Evolutionary conservation across 202 grass and related monocot species (phyloP).

Genomic region (Schoenoplectus tabernaemontani): DNA sequence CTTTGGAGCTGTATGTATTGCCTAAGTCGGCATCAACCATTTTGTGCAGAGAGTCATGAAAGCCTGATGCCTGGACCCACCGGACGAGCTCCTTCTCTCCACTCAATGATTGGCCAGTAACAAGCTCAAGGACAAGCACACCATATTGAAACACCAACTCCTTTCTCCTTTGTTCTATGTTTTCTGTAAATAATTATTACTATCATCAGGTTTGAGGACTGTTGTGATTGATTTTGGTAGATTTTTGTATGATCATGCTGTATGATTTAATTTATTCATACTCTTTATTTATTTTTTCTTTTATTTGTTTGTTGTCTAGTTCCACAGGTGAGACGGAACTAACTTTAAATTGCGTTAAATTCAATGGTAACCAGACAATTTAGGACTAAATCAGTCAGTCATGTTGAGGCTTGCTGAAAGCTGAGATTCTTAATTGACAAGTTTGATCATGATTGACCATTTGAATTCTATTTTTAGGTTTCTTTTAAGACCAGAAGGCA

Average conservation of each 20-base stretch:
- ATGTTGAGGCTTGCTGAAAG: background rate
- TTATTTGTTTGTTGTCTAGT: background rate
- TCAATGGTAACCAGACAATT: background rate
- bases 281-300: background rate
- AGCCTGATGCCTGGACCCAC: constrained; percentile 77
- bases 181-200: constrained; percentile 35
- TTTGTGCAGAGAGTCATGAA: constrained; percentile 48
- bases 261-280: background rate
- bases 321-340: background rate
- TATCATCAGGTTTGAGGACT: background rate
- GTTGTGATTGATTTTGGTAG: background rate
- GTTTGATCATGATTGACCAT: background rate
- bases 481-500: background rate
- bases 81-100: constrained; percentile 65
- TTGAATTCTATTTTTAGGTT: background rate
- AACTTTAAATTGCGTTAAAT: background rate
- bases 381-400: background rate
- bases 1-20: constrained; percentile 54
- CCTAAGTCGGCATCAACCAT: constrained; percentile 95
- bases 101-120: constrained; percentile 72
- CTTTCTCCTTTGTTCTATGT: constrained; percentile 40
- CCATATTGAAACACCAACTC: constrained; percentile 78
- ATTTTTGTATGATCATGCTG: background rate
- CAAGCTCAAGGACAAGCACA: constrained; percentile 78
- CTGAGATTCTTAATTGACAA: background rate